phyloP scores from a whole-genome alignment of 768 basidiomycete genomes.

The Boletus rubroflammeus region DNA sequence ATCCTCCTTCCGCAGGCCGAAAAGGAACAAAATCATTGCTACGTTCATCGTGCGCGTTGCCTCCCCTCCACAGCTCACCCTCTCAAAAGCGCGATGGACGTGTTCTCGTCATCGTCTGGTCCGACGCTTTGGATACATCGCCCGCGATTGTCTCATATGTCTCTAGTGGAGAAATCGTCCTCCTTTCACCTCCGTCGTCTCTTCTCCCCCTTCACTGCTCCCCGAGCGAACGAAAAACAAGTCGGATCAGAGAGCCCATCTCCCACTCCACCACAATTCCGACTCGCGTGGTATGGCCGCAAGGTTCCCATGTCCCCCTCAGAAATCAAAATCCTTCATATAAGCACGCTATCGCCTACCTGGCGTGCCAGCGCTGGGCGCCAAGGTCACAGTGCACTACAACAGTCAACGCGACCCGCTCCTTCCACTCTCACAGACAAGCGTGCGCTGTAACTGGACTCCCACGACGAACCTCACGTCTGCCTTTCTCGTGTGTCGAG shows the following conservation, averaged over 20 bases:
- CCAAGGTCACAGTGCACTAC: too few species aligned
- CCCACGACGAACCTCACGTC: too few species aligned
- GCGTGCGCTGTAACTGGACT: too few species aligned
- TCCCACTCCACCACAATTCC: constrained; percentile 31
- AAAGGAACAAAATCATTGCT: constrained; percentile 33
- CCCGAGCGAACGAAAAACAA: constrained; percentile 13
- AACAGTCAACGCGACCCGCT: too few species aligned
- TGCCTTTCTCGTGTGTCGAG: too few species aligned
- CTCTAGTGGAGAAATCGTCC: constrained; percentile 48
- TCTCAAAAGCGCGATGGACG: constrained; percentile 68
- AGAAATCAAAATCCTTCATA: constrained; percentile 29
- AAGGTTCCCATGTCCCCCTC: constrained; percentile 40
- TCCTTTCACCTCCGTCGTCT: constrained; percentile 21
- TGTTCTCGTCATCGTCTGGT: constrained; percentile 83
- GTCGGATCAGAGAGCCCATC: constrained; percentile 13
- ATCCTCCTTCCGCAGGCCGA: constrained; percentile 57
- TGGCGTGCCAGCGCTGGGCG: too few species aligned
- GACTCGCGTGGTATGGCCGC: constrained; percentile 60
- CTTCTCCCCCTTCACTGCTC: constrained; percentile 29
- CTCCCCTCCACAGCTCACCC: not conserved
- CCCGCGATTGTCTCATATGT: constrained; percentile 51
- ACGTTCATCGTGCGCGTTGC: constrained; percentile 75
- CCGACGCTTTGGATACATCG: constrained; percentile 65
- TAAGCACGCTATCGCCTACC: too few species aligned
- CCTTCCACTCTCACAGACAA: too few species aligned